phyloP scores from a whole-genome alignment of 768 basidiomycete species.

The Floccularia luteovirens region DNA sequence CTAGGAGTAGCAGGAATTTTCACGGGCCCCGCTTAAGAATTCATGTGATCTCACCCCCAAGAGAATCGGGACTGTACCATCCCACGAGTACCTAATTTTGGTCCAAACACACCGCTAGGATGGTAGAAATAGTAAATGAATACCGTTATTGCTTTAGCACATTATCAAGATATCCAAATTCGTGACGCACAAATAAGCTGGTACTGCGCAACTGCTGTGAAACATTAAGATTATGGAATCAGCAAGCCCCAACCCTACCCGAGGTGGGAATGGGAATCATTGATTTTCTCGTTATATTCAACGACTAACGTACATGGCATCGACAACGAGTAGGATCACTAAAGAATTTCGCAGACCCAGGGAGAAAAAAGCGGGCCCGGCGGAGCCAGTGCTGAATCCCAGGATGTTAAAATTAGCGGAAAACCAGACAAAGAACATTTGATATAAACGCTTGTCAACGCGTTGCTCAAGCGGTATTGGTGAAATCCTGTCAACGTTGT shows the following conservation, averaged over 20 bases:
- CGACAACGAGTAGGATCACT: conserved; percentile 36
- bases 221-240: conserved; percentile 20
- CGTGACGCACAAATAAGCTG: conserved; percentile 46
- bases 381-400: conserved; percentile 51
- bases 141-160: neutral
- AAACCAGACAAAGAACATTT: conserved; percentile 70
- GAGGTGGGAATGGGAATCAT: neutral
- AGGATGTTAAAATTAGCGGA: conserved; percentile 63
- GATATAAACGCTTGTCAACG: conserved; percentile 49
- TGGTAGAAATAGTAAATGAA: conserved; percentile 3
- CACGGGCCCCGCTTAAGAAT: conserved; percentile 1
- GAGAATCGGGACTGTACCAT: conserved; percentile 58
- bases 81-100: conserved; percentile 71
- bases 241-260: neutral
- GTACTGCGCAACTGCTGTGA: conserved; percentile 34
- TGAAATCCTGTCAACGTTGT: conserved; percentile 30
- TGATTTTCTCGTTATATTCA: neutral
- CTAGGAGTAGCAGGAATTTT: neutral
- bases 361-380: conserved; percentile 50
- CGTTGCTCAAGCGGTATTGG: conserved; percentile 45
- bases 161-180: neutral
- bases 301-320: conserved; percentile 28
- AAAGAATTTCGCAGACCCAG: conserved; percentile 46
- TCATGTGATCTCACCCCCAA: conserved; percentile 16
- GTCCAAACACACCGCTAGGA: conserved; percentile 58